phyloP scores from a whole-genome alignment of 2,329 filamentous ascomycete genomes.

The Calycina marina region DNA sequence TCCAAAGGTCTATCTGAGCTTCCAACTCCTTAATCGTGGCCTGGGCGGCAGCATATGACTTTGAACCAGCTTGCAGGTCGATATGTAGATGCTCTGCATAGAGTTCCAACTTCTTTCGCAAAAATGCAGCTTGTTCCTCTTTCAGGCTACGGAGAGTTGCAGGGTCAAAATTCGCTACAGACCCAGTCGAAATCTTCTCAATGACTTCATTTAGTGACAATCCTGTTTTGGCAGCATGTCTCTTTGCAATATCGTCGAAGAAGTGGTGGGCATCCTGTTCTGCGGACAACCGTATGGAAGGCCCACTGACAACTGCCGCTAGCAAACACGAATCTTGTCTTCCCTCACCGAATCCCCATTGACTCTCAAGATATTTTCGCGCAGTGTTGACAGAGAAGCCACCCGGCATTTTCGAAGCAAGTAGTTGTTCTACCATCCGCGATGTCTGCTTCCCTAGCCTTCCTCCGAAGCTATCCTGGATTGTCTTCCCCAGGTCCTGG shows the following conservation, averaged over 20 bases:
- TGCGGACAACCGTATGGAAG: constrained; percentile 67
- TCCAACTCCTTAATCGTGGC: constrained; percentile 73
- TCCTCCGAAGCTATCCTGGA: constrained; percentile 91
- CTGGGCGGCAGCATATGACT: constrained; percentile 36
- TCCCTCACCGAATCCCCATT: constrained; percentile 74
- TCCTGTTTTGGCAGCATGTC: constrained; percentile 69
- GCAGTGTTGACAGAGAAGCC: constrained; percentile 93
- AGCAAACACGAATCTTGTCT: constrained; percentile 80
- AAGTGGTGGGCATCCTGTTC: constrained; percentile 37
- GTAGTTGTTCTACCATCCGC: constrained; percentile 75
- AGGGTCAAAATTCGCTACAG: constrained; percentile 94
- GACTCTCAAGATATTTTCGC: constrained; percentile 79
- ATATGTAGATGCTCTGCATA: constrained; percentile 90
- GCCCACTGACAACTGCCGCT: constrained; percentile 79
- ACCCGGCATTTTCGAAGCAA: constrained; percentile 96
- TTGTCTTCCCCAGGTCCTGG: constrained; percentile 78
- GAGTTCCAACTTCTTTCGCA: constrained; percentile 92
- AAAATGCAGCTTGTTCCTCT: constrained; percentile 81
- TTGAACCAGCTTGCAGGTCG: constrained; percentile 66
- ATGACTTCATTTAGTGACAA: constrained; percentile 48
- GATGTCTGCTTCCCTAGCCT: constrained; percentile 83
- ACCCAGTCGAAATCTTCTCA: constrained; percentile 30
- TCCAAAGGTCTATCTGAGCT: constrained; percentile 76
- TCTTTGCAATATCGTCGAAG: constrained; percentile 68
- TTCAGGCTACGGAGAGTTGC: constrained; percentile 87